phyloP scores from a whole-genome alignment of 2,329 filamentous ascomycete species.

The Calonectria multiphialidica region DNA sequence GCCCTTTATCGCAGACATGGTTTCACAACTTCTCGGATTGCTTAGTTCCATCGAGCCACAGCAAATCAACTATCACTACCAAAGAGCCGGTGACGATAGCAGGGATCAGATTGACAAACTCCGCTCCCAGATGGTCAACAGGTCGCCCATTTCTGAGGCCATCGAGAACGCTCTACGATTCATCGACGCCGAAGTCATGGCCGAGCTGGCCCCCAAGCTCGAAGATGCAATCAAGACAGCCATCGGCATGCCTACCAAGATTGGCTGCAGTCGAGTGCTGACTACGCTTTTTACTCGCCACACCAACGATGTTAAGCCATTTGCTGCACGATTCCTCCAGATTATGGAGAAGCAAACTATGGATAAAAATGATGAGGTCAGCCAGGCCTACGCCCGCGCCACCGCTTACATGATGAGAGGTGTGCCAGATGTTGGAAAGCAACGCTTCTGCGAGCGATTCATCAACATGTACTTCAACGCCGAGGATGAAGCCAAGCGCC shows the following conservation, averaged over 20 bases:
- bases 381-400: slow-evolving; percentile 86
- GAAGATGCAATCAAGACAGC: slow-evolving; percentile 86
- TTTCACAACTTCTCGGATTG: slow-evolving; percentile 84
- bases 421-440: slow-evolving; percentile 61
- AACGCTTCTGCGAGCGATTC: slow-evolving; percentile 64
- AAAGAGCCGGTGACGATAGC: slow-evolving; percentile 88
- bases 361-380: slow-evolving; percentile 94
- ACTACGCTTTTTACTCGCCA: slow-evolving; percentile 88
- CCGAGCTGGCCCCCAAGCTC: slow-evolving; percentile 76
- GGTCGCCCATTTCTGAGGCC: slow-evolving; percentile 91
- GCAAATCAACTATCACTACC: slow-evolving; percentile 90
- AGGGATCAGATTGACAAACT: slow-evolving; percentile 92
- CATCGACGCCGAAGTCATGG: slow-evolving; percentile 83
- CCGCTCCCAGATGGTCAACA: slow-evolving; percentile 83
- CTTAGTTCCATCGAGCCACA: slow-evolving; percentile 92
- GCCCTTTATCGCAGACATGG: slow-evolving; percentile 84
- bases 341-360: slow-evolving; percentile 84
- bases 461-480: slow-evolving; percentile 83
- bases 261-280: slow-evolving; percentile 88
- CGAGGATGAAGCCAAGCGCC: slow-evolving; percentile 80
- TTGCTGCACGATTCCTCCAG: slow-evolving; percentile 81
- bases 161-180: slow-evolving; percentile 90
- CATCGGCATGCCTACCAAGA: slow-evolving; percentile 92
- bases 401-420: slow-evolving; percentile 85
- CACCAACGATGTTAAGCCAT: slow-evolving; percentile 78